Evolutionary conservation across 306 rosid species (phyloP).

Genomic region (Rosa multiflora): DNA sequence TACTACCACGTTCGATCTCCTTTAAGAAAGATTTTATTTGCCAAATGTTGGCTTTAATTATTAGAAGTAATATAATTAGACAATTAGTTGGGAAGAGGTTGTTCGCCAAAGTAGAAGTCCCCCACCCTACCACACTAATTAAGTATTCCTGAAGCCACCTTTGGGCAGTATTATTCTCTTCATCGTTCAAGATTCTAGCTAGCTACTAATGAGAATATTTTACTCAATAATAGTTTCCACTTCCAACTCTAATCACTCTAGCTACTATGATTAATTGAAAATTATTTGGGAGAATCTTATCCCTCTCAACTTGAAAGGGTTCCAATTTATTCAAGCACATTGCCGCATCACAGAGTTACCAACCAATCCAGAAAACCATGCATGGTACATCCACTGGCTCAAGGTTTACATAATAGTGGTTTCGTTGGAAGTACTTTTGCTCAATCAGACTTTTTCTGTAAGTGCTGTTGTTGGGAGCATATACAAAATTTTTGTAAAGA

Average conservation of each 20-base stretch:
- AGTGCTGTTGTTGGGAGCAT: not conserved
- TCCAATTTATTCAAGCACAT: not conserved
- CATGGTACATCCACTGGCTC: slow-evolving; percentile 1
- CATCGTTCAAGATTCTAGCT: not conserved
- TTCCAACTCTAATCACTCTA: not conserved
- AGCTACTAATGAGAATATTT: not conserved
- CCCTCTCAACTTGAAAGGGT: slow-evolving; percentile 6
- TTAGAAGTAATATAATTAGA: not conserved
- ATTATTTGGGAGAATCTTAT: slow-evolving; percentile 4
- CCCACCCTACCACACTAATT: not conserved
- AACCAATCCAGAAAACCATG: not conserved
- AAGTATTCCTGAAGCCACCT: not conserved
- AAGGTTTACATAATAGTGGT: not conserved
- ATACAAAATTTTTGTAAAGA: not conserved
- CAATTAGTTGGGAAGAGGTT: not conserved
- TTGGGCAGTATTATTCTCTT: not conserved
- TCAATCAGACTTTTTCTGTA: not conserved
- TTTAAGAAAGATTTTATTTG: not conserved
- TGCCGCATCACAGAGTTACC: slow-evolving; percentile 18
- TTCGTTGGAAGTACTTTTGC: not conserved
- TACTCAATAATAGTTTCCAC: slow-evolving; percentile 17
- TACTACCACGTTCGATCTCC: not conserved
- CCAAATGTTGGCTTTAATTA: not conserved
- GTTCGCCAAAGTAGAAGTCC: not conserved
- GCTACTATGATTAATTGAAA: not conserved